Percentiles rank a stretch among this genome's conserved stretches.
phyloP scores from a whole-genome alignment of 2,329 filamentous ascomycete species.

The Aspergillus clavatus region DNA sequence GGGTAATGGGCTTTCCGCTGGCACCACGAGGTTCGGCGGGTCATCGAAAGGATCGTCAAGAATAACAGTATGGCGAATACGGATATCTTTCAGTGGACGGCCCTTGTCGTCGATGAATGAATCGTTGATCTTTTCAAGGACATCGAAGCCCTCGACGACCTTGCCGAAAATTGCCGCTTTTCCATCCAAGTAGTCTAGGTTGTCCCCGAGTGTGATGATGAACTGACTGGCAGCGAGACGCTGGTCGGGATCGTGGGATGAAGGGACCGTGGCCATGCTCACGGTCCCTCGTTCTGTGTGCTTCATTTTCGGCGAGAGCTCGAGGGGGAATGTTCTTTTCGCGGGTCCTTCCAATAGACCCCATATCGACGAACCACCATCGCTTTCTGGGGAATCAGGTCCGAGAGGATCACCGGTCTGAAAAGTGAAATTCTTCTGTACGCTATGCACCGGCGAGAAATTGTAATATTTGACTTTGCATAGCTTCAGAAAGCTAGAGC shows the following conservation, averaged over 20 bases:
- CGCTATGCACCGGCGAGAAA: constrained; percentile 83
- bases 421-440: constrained; percentile 94
- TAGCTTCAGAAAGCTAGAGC: constrained; percentile 84
- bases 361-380: constrained; percentile 94
- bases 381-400: constrained; percentile 74
- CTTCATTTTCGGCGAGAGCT: constrained; percentile 81
- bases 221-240: constrained; percentile 88
- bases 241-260: constrained; percentile 69
- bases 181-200: constrained; percentile 84
- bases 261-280: constrained; percentile 90
- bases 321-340: constrained; percentile 74
- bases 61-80: constrained; percentile 86
- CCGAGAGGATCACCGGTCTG: constrained; percentile 94
- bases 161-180: constrained; percentile 94
- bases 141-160: constrained; percentile 93
- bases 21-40: constrained; percentile 68
- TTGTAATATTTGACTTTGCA: constrained; percentile 99
- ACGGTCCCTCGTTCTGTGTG: constrained; percentile 87
- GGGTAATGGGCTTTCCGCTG: constrained; percentile 73
- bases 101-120: constrained; percentile 83
- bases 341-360: constrained; percentile 66
- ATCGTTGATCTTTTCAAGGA: constrained; percentile 85
- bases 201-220: constrained; percentile 82
- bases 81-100: constrained; percentile 86
- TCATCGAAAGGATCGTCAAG: constrained; percentile 91